Conservation (phyloP, 2,329 filamentous ascomycete species). For the Colletotrichum tofieldiae region DNA sequence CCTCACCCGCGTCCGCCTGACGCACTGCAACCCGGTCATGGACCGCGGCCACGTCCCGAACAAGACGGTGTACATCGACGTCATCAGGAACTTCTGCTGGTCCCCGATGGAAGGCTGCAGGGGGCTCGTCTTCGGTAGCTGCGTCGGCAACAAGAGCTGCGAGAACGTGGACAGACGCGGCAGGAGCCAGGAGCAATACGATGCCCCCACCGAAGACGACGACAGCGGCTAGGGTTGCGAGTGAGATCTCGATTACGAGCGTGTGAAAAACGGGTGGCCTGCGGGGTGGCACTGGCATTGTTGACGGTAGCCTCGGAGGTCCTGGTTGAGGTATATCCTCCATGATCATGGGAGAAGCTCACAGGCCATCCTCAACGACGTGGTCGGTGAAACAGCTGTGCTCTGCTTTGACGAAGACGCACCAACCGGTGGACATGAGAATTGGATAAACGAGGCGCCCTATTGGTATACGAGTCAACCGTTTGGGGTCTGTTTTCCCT, state of each 20-base stretch:
- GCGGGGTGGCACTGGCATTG: too few species aligned
- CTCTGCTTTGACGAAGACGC: neutral
- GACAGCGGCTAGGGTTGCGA: neutral
- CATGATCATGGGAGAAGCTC: neutral
- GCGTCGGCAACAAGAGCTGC: neutral
- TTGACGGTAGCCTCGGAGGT: neutral
- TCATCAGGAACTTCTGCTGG: neutral
- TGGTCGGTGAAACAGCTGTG: too few species aligned
- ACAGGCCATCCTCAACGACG: neutral
- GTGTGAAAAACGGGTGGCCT: neutral
- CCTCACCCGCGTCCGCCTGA: neutral
- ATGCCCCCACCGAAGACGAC: neutral
- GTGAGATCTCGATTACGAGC: neutral
- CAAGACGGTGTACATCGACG: neutral
- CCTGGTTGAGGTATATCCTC: too few species aligned
- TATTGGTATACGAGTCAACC: too few species aligned
- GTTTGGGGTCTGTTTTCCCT: fast-evolving
- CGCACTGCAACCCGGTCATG: neutral
- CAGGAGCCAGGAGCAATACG: neutral
- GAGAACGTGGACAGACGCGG: too few species aligned
- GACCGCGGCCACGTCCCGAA: neutral
- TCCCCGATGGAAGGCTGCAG: neutral
- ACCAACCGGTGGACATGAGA: neutral
- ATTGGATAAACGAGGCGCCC: too few species aligned
- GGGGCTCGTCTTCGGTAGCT: neutral